These are phyloP conservation scores for Trypanosoma rangeli DNA, from an alignment of 208 protist species.

Conservation along the genomic window DNA sequence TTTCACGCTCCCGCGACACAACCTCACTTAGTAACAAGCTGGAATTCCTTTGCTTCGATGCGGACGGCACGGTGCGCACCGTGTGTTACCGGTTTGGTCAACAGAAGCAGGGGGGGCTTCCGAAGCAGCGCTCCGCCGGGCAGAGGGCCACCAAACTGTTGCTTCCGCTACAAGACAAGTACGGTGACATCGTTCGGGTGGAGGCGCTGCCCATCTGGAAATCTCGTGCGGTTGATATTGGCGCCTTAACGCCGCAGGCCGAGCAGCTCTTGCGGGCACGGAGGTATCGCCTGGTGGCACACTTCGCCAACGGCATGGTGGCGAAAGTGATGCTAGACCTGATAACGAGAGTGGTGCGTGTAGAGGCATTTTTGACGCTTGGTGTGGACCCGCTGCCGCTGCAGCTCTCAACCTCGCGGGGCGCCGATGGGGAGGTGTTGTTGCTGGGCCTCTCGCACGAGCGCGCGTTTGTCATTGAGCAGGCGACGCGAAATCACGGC, in stretches of 20 bases:
- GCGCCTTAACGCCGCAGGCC: constrained; percentile 48
- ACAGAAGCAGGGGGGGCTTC: constrained; percentile 62
- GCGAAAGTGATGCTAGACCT: constrained; percentile 73
- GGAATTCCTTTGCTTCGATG: constrained; percentile 71
- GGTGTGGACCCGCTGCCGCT: constrained; percentile 45
- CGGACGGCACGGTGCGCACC: constrained; percentile 68
- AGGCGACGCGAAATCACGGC: background rate
- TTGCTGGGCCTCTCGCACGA: constrained; percentile 41
- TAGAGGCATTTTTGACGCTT: constrained; percentile 72
- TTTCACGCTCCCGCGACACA: constrained; percentile 36
- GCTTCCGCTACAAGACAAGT: constrained; percentile 49
- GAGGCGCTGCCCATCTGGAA: constrained; percentile 61
- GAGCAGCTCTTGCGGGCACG: constrained; percentile 40
- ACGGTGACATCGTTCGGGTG: constrained; percentile 43
- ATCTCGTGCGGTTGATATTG: constrained; percentile 57
- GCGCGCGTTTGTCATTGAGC: constrained; percentile 24
- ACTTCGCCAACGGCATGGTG: constrained; percentile 57
- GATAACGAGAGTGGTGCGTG: constrained; percentile 34
- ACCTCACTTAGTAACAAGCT: constrained; percentile 52
- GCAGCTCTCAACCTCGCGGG: constrained; percentile 25
- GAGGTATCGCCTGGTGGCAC: constrained; percentile 67
- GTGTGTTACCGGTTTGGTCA: constrained; percentile 65
- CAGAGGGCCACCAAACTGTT: constrained; percentile 43
- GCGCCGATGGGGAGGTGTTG: constrained; percentile 22
- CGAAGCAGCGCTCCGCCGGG: constrained; percentile 50